Conservation (phyloP, 805 yeast genomes). For the Sporopachydermia quercuum region DNA sequence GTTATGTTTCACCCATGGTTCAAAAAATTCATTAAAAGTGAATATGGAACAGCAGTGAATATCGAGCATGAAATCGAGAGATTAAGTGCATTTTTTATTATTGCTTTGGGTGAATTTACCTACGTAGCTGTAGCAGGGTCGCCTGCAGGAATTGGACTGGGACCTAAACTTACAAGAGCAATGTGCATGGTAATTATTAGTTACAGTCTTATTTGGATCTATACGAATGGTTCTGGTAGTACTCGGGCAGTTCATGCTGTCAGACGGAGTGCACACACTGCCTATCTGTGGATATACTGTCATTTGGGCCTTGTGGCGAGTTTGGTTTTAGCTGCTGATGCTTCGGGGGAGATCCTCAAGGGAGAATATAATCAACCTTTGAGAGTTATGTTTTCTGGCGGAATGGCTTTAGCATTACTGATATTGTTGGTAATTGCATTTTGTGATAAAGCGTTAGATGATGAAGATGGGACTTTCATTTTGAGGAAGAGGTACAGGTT, state of each 20-base stretch:
- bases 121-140: slow-evolving; percentile 34
- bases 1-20: slow-evolving; percentile 31
- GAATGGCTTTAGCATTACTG: slow-evolving; percentile 30
- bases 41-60: slow-evolving; percentile 42
- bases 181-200: slow-evolving; percentile 32
- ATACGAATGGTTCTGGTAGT: slow-evolving; percentile 37
- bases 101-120: slow-evolving; percentile 52
- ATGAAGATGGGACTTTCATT: neutral
- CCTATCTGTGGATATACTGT: slow-evolving; percentile 28
- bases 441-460: slow-evolving; percentile 30
- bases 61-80: slow-evolving; percentile 58
- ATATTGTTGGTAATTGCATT: slow-evolving; percentile 26
- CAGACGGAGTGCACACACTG: slow-evolving; percentile 30
- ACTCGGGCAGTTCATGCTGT: slow-evolving; percentile 36
- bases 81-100: slow-evolving; percentile 39
- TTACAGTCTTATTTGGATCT: slow-evolving; percentile 35
- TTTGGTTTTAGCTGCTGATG: slow-evolving; percentile 41
- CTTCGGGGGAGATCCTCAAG: slow-evolving; percentile 31
- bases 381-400: slow-evolving; percentile 29
- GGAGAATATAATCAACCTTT: neutral
- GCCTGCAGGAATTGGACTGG: slow-evolving; percentile 34
- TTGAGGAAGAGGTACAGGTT: neutral
- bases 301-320: slow-evolving; percentile 40
- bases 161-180: slow-evolving; percentile 30
- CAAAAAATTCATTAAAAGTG: slow-evolving; percentile 26